Conservation (phyloP, 352 stramenopile species). For the Pythium apleroticum region DNA sequence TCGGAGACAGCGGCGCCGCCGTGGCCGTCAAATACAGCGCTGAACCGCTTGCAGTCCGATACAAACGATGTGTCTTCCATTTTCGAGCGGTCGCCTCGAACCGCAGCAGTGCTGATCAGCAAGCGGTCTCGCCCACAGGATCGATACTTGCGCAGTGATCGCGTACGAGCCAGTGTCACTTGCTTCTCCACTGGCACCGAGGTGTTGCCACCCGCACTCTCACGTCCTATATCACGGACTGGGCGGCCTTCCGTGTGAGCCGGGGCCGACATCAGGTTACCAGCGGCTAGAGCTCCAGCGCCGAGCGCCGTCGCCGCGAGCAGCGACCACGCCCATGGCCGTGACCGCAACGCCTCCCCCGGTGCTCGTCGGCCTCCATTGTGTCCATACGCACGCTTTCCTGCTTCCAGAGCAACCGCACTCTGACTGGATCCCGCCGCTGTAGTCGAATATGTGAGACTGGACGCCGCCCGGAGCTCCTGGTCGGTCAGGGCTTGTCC, state of each 20-base stretch:
- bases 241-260: neutral
- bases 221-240: neutral
- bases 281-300: conserved; percentile 19
- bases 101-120: conserved; percentile 65
- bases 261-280: neutral
- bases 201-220: neutral
- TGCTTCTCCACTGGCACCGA: conserved; percentile 9
- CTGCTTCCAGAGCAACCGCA: neutral
- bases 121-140: conserved; percentile 30
- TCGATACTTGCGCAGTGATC: conserved; percentile 17
- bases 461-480: neutral
- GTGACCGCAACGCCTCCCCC: conserved; percentile 8
- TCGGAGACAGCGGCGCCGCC: conserved; percentile 67
- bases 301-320: conserved; percentile 25
- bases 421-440: neutral
- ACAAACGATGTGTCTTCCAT: conserved; percentile 88
- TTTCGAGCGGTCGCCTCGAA: conserved; percentile 67
- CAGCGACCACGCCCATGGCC: conserved; percentile 7
- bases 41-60: conserved; percentile 78
- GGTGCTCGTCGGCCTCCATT: neutral
- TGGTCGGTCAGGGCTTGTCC: neutral
- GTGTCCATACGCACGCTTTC: neutral
- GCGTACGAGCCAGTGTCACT: neutral
- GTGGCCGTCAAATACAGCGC: conserved; percentile 84
- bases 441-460: neutral